These are phyloP conservation scores for Mucor lusitanicus DNA, from an alignment of 371 early-diverging fungal genomes.

Conservation along the genomic window DNA sequence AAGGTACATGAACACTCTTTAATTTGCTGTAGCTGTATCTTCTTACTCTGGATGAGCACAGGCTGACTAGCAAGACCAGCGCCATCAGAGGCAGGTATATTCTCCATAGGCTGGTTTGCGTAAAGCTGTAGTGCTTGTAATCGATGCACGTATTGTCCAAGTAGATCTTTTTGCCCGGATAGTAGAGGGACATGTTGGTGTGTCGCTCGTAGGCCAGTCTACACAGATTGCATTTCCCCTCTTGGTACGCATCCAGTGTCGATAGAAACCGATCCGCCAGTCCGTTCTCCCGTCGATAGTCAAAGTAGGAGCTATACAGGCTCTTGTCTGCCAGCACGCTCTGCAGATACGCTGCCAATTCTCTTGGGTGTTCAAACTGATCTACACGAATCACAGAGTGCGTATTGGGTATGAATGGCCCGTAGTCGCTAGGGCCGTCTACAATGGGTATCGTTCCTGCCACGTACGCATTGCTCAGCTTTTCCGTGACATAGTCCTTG, in stretches of 20 bases:
- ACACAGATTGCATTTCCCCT: slow-evolving; percentile 6
- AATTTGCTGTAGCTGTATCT: not conserved
- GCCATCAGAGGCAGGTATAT: not conserved
- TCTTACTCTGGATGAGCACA: not conserved
- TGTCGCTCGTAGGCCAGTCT: slow-evolving; percentile 12
- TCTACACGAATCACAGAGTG: slow-evolving; percentile 9
- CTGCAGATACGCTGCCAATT: not conserved
- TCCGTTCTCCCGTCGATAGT: not conserved
- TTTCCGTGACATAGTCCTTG: slow-evolving; percentile 17
- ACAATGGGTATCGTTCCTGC: slow-evolving; percentile 13
- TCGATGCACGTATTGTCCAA: slow-evolving; percentile 9
- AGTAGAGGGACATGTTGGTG: slow-evolving; percentile 27
- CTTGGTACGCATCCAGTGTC: not conserved
- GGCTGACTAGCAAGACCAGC: not conserved
- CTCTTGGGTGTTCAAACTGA: slow-evolving; percentile 4
- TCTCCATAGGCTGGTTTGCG: not conserved
- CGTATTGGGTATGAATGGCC: slow-evolving; percentile 14
- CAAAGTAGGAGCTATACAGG: slow-evolving; percentile 1
- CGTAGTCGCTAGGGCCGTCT: slow-evolving; percentile 16
- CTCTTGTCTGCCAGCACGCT: not conserved
- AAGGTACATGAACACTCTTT: not conserved
- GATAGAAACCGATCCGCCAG: not conserved
- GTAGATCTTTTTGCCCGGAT: slow-evolving; percentile 28
- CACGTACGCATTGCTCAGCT: slow-evolving; percentile 6
- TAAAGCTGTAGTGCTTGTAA: not conserved